Evolutionary conservation across 345 rosid species (phyloP).

Genomic region (Lenwebbia sp.): DNA sequence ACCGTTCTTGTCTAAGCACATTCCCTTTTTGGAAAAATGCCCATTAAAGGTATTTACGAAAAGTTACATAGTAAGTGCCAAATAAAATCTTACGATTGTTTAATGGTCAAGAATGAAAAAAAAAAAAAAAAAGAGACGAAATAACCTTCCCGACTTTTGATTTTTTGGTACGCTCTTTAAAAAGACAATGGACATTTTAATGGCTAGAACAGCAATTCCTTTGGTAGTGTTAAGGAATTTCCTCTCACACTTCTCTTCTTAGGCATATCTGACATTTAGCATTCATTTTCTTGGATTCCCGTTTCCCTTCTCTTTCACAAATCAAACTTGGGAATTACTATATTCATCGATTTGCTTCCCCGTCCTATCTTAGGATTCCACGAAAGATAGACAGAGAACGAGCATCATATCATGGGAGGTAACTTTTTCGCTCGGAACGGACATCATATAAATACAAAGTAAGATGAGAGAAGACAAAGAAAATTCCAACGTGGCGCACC

Average conservation of each 20-base stretch:
- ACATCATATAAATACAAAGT: background rate
- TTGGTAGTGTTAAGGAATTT: background rate
- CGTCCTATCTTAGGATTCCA: background rate
- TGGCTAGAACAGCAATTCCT: background rate
- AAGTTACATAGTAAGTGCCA: background rate
- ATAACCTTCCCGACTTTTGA: background rate
- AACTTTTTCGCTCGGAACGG: background rate
- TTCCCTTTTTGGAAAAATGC: background rate
- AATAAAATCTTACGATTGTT: background rate
- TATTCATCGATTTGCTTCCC: background rate
- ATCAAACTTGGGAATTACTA: background rate
- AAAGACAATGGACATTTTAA: background rate
- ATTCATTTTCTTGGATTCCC: background rate
- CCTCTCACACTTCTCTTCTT: background rate
- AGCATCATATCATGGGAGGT: background rate
- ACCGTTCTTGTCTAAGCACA: background rate
- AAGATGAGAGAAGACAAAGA: background rate
- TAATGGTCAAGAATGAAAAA: background rate
- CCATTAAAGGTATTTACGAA: background rate
- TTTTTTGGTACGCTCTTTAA: background rate
- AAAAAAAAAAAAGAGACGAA: background rate
- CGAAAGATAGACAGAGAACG: background rate
- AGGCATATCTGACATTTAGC: background rate
- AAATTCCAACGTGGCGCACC: background rate
- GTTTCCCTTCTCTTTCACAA: background rate